These are phyloP conservation scores for Nidularia sp. DNA, from an alignment of 768 basidiomycete genomes.

Conservation along the genomic window DNA sequence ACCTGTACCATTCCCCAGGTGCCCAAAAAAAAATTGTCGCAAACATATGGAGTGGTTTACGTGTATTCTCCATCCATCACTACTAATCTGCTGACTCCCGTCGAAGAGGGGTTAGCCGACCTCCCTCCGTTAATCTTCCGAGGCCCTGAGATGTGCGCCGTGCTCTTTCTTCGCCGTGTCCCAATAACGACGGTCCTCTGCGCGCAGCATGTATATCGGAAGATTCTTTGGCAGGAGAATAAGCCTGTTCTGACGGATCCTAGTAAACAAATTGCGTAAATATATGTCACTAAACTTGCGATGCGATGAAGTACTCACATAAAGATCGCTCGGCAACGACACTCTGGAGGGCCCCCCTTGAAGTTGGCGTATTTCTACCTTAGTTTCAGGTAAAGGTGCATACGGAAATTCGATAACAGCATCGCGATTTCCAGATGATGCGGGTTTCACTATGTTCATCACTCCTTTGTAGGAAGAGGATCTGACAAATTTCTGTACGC, in stretches of 20 bases:
- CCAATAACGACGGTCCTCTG: neutral
- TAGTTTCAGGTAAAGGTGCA: too few species aligned
- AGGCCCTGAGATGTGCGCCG: neutral
- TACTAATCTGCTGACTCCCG: neutral
- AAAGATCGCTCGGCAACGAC: neutral
- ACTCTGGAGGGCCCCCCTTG: neutral
- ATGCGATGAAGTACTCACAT: neutral
- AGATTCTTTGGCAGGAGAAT: conserved; percentile 7
- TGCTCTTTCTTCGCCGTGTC: too few species aligned
- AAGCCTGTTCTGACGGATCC: neutral
- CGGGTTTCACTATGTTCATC: too few species aligned
- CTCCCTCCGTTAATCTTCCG: neutral
- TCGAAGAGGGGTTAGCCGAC: neutral
- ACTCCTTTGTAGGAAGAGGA: too few species aligned
- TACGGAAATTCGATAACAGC: too few species aligned
- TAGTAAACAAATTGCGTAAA: neutral
- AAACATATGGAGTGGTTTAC: too few species aligned
- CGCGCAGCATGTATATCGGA: conserved; percentile 2
- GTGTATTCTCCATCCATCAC: neutral
- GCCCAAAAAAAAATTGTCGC: too few species aligned
- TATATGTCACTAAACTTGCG: neutral
- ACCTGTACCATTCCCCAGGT: too few species aligned
- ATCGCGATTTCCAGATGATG: too few species aligned
- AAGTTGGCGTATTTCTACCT: too few species aligned
- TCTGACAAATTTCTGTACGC: too few species aligned